Conservation (phyloP, 306 rosid species). For the Sesbania bispinosa region DNA sequence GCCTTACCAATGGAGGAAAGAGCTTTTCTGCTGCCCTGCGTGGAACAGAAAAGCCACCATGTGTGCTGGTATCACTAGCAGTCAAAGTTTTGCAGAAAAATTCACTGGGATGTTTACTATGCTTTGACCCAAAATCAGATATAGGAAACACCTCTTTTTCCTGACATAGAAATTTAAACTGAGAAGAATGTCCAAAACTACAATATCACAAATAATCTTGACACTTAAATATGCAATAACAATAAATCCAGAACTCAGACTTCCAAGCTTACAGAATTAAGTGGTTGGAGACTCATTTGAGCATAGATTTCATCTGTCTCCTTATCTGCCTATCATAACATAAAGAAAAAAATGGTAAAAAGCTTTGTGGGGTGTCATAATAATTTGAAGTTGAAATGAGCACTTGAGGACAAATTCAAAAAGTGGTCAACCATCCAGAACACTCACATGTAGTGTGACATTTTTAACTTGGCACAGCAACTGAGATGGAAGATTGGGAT, state of each 20-base stretch:
- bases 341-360: not conserved
- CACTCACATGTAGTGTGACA: slow-evolving; percentile 77
- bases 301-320: slow-evolving; percentile 96
- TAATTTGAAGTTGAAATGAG: not conserved
- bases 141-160: slow-evolving; percentile 87
- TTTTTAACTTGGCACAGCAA: slow-evolving; percentile 87
- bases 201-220: not conserved
- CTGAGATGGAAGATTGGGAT: slow-evolving; percentile 85
- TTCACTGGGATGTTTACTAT: slow-evolving; percentile 86
- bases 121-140: slow-evolving; percentile 75
- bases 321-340: slow-evolving; percentile 74
- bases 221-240: not conserved
- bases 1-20: slow-evolving; percentile 75
- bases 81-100: slow-evolving; percentile 97
- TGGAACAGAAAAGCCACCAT: slow-evolving; percentile 93
- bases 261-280: slow-evolving; percentile 70
- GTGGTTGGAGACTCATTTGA: slow-evolving; percentile 93
- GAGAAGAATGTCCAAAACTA: slow-evolving; percentile 10
- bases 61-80: slow-evolving; percentile 95
- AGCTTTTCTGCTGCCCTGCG: slow-evolving; percentile 96
- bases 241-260: not conserved
- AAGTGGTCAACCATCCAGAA: not conserved
- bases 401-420: not conserved
- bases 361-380: not conserved
- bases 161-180: slow-evolving; percentile 36